These are phyloP conservation scores for Neolentinus lepideus DNA, from an alignment of 1,284 basidiomycete genomes.

Conservation along the genomic window DNA sequence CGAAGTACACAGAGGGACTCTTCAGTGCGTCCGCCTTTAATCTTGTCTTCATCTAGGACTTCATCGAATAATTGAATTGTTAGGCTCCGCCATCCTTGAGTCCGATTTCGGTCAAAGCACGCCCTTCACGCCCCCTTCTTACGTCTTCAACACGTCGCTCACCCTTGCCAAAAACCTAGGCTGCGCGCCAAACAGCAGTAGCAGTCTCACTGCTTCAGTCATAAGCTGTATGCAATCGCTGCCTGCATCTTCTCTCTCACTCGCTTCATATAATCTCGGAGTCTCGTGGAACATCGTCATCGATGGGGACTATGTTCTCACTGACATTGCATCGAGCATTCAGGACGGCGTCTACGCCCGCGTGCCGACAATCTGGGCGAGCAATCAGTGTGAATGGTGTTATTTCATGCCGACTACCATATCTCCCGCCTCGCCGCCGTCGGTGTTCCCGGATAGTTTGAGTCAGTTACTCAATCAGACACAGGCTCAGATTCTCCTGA, in stretches of 20 bases:
- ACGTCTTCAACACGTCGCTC: background rate
- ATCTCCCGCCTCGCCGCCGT: conserved; percentile 5
- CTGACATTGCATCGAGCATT: background rate
- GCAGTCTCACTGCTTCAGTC: background rate
- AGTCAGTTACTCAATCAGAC: background rate
- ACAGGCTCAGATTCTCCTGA: background rate
- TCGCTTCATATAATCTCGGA: conserved; percentile 1
- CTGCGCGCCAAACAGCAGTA: background rate
- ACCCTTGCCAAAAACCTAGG: background rate
- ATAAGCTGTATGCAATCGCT: background rate
- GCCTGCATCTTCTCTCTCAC: background rate
- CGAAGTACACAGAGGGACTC: background rate
- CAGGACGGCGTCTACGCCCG: conserved; percentile 8
- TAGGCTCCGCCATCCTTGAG: background rate
- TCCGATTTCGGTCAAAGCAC: background rate
- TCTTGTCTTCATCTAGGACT: background rate
- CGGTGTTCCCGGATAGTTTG: background rate
- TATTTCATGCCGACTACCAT: conserved; percentile 11
- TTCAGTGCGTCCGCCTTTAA: background rate
- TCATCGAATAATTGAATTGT: background rate
- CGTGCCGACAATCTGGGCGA: conserved; percentile 11
- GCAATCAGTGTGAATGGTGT: conserved; percentile 9
- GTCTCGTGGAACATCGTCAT: background rate
- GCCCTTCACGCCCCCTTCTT: background rate
- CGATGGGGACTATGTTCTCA: background rate